These are phyloP conservation scores for Apiotrichum akiyoshidainum DNA, from an alignment of 1,284 basidiomycete species.

Conservation along the genomic window DNA sequence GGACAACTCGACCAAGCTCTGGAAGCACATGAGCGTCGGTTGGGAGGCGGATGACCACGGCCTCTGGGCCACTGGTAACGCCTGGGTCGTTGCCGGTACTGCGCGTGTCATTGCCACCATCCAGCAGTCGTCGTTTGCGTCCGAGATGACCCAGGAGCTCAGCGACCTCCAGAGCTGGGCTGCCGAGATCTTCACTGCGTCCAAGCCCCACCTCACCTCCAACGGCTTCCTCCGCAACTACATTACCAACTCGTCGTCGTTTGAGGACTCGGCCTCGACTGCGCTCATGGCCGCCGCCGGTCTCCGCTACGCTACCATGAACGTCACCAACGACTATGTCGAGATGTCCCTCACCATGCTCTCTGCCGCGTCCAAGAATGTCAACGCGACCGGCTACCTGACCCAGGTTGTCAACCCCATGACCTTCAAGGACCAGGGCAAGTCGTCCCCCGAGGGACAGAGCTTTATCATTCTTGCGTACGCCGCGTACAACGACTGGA, in stretches of 20 bases:
- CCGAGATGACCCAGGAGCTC: conserved; percentile 43
- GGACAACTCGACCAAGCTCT: conserved; percentile 34
- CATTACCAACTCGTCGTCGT: conserved; percentile 60
- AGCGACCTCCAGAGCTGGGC: conserved; percentile 52
- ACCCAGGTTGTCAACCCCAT: conserved; percentile 69
- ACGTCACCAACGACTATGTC: conserved; percentile 44
- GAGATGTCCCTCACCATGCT: conserved; percentile 36
- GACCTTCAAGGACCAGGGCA: conserved; percentile 55
- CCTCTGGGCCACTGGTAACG: conserved; percentile 53
- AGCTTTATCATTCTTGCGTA: conserved; percentile 71
- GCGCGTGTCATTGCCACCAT: conserved; percentile 54
- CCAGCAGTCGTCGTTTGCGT: conserved; percentile 41
- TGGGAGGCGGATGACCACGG: conserved; percentile 35
- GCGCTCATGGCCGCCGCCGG: conserved; percentile 73
- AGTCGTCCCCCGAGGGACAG: conserved; percentile 61
- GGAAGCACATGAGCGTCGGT: conserved; percentile 48
- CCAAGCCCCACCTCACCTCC: conserved; percentile 35
- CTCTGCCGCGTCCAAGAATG: conserved; percentile 33
- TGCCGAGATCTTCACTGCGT: conserved; percentile 51
- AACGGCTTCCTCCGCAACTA: conserved; percentile 72
- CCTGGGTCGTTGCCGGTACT: conserved; percentile 57
- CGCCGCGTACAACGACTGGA: conserved; percentile 69
- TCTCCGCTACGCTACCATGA: conserved; percentile 55
- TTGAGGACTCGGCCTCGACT: conserved; percentile 71
- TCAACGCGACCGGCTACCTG: conserved; percentile 59